phyloP scores from a whole-genome alignment of 805 yeast genomes.

The Kodamaea leandrae region DNA sequence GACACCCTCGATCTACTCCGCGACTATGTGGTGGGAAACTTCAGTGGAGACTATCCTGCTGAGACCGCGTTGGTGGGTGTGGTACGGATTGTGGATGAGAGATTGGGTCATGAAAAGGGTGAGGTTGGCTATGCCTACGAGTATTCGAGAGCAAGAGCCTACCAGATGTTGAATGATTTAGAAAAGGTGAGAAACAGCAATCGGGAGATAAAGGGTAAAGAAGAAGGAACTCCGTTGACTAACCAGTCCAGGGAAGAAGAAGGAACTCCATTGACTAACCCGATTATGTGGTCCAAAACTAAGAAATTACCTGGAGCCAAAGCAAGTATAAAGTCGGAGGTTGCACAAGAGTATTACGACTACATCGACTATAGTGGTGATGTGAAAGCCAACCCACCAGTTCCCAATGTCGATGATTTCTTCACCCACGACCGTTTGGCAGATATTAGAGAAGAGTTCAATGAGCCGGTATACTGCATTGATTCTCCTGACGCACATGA shows the following conservation, averaged over 20 bases:
- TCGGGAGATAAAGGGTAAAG: not conserved
- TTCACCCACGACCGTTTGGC: conserved; percentile 33
- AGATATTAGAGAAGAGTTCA: conserved; percentile 37
- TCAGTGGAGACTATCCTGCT: conserved; percentile 41
- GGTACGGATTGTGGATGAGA: conserved; percentile 27
- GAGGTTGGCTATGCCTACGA: conserved; percentile 27
- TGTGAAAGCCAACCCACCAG: not conserved
- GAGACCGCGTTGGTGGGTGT: conserved; percentile 44
- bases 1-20: conserved; percentile 47
- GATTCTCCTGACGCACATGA: conserved; percentile 81
- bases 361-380: conserved; percentile 18
- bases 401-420: conserved; percentile 14
- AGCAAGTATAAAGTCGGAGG: conserved; percentile 41
- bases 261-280: conserved; percentile 38
- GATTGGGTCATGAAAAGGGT: not conserved
- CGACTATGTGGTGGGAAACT: conserved; percentile 56
- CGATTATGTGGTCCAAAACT: conserved; percentile 49
- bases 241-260: not conserved
- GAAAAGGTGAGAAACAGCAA: conserved; percentile 19
- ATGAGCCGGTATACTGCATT: conserved; percentile 69
- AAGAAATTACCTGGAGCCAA: conserved; percentile 44
- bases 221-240: too few species aligned
- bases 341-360: conserved; percentile 43
- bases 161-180: conserved; percentile 41
- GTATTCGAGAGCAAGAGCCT: conserved; percentile 53